Base-by-base conservation (phyloP, 169 alveolate genomes). In the Cystoisospora suis region DNA sequence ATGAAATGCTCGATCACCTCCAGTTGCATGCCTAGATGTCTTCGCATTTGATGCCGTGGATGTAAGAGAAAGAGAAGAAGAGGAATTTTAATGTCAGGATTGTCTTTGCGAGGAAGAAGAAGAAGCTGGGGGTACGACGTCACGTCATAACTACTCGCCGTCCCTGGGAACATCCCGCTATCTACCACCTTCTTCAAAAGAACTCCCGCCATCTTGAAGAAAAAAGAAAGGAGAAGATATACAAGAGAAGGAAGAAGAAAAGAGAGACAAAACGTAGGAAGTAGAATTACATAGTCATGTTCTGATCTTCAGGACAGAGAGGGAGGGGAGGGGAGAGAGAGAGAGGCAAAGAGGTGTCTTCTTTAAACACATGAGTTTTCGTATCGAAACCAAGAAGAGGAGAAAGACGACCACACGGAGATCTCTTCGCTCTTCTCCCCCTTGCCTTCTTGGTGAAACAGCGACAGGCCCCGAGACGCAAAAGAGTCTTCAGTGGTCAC, bases 131-230 rank as follows among this genome's bases (percentile, higher is more conserved):
- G 95, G 81, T 70, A 91, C 32, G 96, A 93, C 38, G 95, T 69
- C 5, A 93, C 53, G 44, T 94, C 95, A 86, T 94, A 94, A 27
- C 92, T 86, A 61, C 95, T 89, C 59, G 75, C 65, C 65, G 96
- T 93, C 46, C 96, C 96, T 17, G 96, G 96, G 75, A 94, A 94
- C 96, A 94, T 94, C 45, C 94, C 96, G 36, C 87, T 69, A 75
- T 91, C 94, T 12, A 90, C 94, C 27, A 94, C 72, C 65, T 87
- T 83, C 75, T 91, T 65, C 27, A 81, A 40, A 20, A 88, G 53
- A 29, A 32, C 45, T 5, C 42, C 7, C 77, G 34, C 34, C 42
- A 12, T n/a, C 45, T 5, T 20, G 44, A 2, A n/a, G 20, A 4
- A 15, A 59, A 36, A 20, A 59, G 29, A 4, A 3, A 29, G 36